These are phyloP conservation scores for Podosphaera fusca DNA, from an alignment of 2,329 filamentous ascomycete species.

Conservation along the genomic window DNA sequence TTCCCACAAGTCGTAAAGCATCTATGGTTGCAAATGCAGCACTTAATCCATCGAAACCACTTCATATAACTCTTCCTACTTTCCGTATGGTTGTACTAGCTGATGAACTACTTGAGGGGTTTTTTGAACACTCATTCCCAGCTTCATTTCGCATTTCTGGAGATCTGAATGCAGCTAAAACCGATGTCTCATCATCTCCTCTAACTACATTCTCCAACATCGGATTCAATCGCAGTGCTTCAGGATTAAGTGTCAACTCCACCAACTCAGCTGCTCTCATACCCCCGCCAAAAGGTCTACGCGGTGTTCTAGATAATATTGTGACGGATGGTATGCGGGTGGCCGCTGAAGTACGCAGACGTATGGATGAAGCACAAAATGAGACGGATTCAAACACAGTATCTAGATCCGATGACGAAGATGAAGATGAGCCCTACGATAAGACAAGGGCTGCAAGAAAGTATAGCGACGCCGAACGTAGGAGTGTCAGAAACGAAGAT, in stretches of 20 bases:
- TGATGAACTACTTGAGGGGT: conserved; percentile 84
- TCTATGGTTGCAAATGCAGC: conserved; percentile 69
- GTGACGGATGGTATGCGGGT: conserved; percentile 95
- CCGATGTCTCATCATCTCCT: conserved; percentile 34
- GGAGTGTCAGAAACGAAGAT: conserved; percentile 43
- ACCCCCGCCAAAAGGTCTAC: conserved; percentile 43
- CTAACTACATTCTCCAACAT: conserved; percentile 71
- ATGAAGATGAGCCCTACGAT: conserved; percentile 43
- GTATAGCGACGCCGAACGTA: conserved; percentile 32
- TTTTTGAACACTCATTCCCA: conserved; percentile 91
- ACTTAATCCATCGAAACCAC: conserved; percentile 73
- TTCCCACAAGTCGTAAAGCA: conserved; percentile 22
- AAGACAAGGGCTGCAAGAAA: conserved; percentile 21
- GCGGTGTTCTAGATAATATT: conserved; percentile 90
- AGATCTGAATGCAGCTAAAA: conserved; percentile 19
- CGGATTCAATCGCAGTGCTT: conserved; percentile 26
- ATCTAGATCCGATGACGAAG: conserved; percentile 46
- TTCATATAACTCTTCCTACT: conserved; percentile 88
- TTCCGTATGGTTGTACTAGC: conserved; percentile 98
- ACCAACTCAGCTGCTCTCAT: conserved; percentile 13
- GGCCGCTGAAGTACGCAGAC: conserved; percentile 68
- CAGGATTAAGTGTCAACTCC: conserved; percentile 16
- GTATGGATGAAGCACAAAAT: conserved; percentile 88
- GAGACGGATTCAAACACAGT: conserved; percentile 69
- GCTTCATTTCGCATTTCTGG: conserved; percentile 78